phyloP scores from a whole-genome alignment of 108 stramenopile species.

The Cyclostephanos invisitatus region DNA sequence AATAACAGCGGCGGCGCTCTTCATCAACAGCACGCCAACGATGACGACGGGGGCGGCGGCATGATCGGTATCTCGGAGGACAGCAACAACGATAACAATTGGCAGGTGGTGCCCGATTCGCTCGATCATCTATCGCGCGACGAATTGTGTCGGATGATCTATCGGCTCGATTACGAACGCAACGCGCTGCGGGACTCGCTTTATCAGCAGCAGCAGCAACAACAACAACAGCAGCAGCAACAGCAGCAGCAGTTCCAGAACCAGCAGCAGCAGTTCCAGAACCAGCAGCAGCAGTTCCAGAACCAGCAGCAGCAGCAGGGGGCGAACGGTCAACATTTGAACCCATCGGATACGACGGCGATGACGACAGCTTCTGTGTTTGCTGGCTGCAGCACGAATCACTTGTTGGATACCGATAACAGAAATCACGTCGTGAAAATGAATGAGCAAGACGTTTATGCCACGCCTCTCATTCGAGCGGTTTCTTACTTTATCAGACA shows the following conservation, averaged over 20 bases:
- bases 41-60: background rate
- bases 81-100: background rate
- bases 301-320: constrained; percentile 1
- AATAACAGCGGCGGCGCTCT: background rate
- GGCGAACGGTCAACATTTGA: background rate
- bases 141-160: constrained; percentile 34
- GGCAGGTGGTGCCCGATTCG: constrained; percentile 26
- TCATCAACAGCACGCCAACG: background rate
- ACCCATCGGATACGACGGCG: background rate
- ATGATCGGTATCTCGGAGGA: background rate
- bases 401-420: background rate
- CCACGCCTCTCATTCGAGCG: background rate
- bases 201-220: background rate
- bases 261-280: constrained; percentile 4
- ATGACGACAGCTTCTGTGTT: background rate
- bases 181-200: constrained; percentile 13
- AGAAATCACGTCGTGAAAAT: background rate
- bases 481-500: background rate
- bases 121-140: constrained; percentile 30
- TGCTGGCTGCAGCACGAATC: background rate
- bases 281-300: background rate
- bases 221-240: background rate
- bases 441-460: background rate
- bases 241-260: background rate
- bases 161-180: constrained; percentile 29